phyloP scores from a whole-genome alignment of 371 early-diverging fungal species.

The Mucor velutinosus region DNA sequence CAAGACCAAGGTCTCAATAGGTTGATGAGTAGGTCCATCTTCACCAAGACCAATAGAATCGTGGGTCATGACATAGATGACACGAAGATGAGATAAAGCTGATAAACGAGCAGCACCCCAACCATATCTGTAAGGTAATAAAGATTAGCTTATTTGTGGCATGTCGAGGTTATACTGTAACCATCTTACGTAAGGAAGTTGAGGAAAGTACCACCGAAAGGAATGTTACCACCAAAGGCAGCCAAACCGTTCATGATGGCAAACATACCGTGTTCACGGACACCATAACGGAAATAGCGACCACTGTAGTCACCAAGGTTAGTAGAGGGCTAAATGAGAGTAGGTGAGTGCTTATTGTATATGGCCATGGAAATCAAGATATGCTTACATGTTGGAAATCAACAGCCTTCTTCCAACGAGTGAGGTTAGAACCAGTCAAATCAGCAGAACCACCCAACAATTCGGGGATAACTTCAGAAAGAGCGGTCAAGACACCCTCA shows the following conservation, averaged over 20 bases:
- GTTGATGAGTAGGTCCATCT: slow-evolving; percentile 99
- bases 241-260: slow-evolving; percentile 96
- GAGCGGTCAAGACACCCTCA: slow-evolving; percentile 80
- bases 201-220: slow-evolving; percentile 96
- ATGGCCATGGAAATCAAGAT: not conserved
- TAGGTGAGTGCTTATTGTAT: not conserved
- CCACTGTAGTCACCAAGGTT: slow-evolving; percentile 82
- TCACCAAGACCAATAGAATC: slow-evolving; percentile 99
- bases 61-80: slow-evolving; percentile 98
- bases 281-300: slow-evolving; percentile 96
- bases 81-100: slow-evolving; percentile 87
- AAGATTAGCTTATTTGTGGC: not conserved
- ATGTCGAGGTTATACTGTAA: not conserved
- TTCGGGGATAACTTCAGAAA: slow-evolving; percentile 82
- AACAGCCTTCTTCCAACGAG: slow-evolving; percentile 91
- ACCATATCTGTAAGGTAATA: slow-evolving; percentile 50
- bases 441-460: slow-evolving; percentile 99
- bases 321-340: slow-evolving; percentile 45
- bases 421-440: slow-evolving; percentile 96
- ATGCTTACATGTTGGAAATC: slow-evolving; percentile 84
- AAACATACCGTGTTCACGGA: slow-evolving; percentile 99
- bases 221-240: slow-evolving; percentile 89
- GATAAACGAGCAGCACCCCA: slow-evolving; percentile 92
- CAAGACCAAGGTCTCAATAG: slow-evolving; percentile 96
- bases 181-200: slow-evolving; percentile 88